Evolutionary conservation across 2,329 filamentous ascomycete genomes (phyloP), one percentile per base, ranked within the genome.

Genomic region (Botrytis elliptica): DNA sequence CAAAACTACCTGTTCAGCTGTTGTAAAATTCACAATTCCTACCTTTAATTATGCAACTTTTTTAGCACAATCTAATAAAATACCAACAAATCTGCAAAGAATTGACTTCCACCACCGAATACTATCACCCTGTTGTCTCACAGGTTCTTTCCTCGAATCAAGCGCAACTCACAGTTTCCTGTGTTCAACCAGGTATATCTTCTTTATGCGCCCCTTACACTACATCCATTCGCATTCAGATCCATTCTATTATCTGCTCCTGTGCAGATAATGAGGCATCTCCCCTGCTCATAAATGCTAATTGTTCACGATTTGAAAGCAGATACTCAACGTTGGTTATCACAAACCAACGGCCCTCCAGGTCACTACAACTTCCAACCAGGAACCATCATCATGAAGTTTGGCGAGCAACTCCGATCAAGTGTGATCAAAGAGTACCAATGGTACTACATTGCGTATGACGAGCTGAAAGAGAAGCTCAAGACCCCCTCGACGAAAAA

Each of bases 381-480:
- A 63, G 87, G 88, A 75, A 82, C 86, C 76, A 82, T 89, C 84
- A 85, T 88, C 85, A 91, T 91, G 89, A 91, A 91, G 88, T 99
- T 98, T 87, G 96, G 96, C 83, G 93, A 98, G 84, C 95, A 99
- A 88, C 90, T 99, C 81, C 94, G 94, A 77, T 95, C 94, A 80
- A 98, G 95, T 82, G 89, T 97, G 81, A 97, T 98, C 84, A 94
- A 93, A 86, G 95, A 98, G 85, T 99, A 97, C 85, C 91, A 95
- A 83, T 97, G 95, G 91, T 94, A 97, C 86, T 99, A 99, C 85
- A 98, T 99, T 84, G 92, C 94, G 84, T 99, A 99, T 85, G 95
- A 98, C 82, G 93, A 92, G 77, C 89, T 99, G 68, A 99, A 99
- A 85, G 87, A 88, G 78, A 91, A 94, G 77, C 90, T 99, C 75